phyloP scores from a whole-genome alignment of 495 filamentous ascomycete species.

The Daldinia vernicosa region DNA sequence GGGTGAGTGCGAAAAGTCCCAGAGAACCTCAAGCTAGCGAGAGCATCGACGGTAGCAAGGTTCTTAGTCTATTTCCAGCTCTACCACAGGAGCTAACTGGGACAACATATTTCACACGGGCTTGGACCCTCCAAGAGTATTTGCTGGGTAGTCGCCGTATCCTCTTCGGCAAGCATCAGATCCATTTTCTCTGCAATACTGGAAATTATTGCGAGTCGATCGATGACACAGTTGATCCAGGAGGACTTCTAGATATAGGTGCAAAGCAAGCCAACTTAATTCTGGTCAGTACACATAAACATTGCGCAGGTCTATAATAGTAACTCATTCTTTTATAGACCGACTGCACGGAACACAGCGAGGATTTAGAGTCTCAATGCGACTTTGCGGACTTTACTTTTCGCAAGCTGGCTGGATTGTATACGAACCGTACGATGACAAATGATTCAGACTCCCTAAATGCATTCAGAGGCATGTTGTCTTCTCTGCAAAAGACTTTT shows the following conservation, averaged over 20 bases:
- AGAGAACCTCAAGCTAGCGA: not conserved
- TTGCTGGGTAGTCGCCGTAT: not conserved
- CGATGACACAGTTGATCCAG: not conserved
- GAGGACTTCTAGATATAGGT: not conserved
- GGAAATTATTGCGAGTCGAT: not conserved
- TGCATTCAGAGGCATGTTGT: not conserved
- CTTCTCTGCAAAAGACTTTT: not conserved
- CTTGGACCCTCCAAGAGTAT: not conserved
- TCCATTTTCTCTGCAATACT: not conserved
- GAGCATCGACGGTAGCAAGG: not conserved
- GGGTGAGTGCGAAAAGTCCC: not conserved
- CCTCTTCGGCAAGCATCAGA: not conserved
- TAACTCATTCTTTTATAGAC: not conserved
- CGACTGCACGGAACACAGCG: not conserved
- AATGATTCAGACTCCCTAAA: not conserved
- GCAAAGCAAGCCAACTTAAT: not conserved
- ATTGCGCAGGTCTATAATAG: not conserved
- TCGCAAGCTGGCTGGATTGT: not conserved
- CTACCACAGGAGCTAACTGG: not conserved
- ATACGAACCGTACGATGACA: not conserved
- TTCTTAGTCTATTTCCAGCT: not conserved
- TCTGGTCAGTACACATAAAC: not conserved
- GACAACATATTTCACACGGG: not conserved
- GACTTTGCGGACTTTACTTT: not conserved
- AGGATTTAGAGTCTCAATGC: not conserved